Evolutionary conservation across 441 rosid genomes (phyloP).

Genomic region (Gossypium gossypioides): DNA sequence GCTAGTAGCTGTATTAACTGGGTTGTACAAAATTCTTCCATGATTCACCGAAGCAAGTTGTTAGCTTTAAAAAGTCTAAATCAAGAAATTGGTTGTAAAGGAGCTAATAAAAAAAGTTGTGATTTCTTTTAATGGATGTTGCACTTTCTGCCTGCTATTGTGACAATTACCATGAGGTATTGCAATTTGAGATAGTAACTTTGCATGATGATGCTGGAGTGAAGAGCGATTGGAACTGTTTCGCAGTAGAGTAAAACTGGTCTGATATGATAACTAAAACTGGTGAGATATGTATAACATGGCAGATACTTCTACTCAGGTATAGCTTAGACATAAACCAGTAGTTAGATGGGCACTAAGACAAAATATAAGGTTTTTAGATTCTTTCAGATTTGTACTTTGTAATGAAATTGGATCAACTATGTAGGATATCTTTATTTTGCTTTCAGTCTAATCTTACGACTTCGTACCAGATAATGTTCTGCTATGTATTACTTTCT

Average conservation of each 20-base stretch:
- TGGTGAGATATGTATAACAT: neutral
- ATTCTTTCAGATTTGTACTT: neutral
- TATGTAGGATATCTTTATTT: too few relatives aligned
- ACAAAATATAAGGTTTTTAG: neutral
- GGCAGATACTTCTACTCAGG: neutral
- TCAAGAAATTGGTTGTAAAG: neutral
- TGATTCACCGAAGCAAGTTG: neutral
- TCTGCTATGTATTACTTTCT: too few relatives aligned
- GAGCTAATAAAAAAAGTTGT: neutral
- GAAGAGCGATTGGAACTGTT: neutral
- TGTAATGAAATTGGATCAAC: too few relatives aligned
- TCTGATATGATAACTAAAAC: neutral
- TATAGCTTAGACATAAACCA: neutral
- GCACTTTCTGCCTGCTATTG: neutral
- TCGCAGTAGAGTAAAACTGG: neutral
- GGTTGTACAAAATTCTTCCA: neutral
- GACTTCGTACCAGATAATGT: too few relatives aligned
- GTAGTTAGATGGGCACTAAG: neutral
- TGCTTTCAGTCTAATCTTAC: too few relatives aligned
- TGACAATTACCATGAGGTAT: neutral
- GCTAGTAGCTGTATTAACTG: neutral
- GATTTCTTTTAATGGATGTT: constrained; percentile 1
- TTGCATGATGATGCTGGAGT: neutral
- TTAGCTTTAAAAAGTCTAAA: neutral
- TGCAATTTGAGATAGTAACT: neutral